These are phyloP conservation scores for Pichia sp. DNA, from an alignment of 1,139 yeast genomes.

Conservation along the genomic window DNA sequence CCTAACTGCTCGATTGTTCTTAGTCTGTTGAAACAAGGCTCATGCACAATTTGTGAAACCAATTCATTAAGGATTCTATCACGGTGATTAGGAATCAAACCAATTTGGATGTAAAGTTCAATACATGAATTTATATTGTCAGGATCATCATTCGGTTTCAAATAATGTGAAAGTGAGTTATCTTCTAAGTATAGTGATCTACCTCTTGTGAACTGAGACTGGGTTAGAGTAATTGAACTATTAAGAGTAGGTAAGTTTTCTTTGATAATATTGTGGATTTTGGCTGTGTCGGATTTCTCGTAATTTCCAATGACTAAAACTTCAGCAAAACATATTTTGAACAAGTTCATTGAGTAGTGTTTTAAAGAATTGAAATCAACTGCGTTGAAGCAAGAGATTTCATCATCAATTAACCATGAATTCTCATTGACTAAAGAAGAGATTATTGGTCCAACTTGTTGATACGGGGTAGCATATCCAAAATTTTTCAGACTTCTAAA, in stretches of 20 bases:
- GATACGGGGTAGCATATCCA: slow-evolving; percentile 70
- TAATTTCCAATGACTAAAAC: slow-evolving; percentile 78
- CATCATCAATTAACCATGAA: slow-evolving; percentile 62
- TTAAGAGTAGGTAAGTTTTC: slow-evolving; percentile 17
- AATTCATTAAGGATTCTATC: slow-evolving; percentile 54
- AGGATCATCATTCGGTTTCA: slow-evolving; percentile 53
- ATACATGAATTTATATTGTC: slow-evolving; percentile 81
- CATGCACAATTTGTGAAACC: slow-evolving; percentile 66
- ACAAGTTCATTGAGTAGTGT: slow-evolving; percentile 45
- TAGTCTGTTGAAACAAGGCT: slow-evolving; percentile 84
- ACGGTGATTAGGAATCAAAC: slow-evolving; percentile 37
- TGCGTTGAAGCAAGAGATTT: slow-evolving; percentile 46
- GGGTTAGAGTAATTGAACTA: slow-evolving; percentile 24
- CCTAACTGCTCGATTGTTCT: slow-evolving; percentile 93
- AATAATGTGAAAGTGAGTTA: slow-evolving; percentile 45
- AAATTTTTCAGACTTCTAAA: slow-evolving; percentile 63
- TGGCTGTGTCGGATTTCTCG: slow-evolving; percentile 49
- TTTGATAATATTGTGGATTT: slow-evolving; percentile 17
- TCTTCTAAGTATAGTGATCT: slow-evolving; percentile 49
- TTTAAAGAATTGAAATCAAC: slow-evolving; percentile 49
- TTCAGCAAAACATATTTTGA: slow-evolving; percentile 56
- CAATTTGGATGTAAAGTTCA: slow-evolving; percentile 71
- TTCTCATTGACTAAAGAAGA: slow-evolving; percentile 65
- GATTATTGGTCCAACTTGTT: slow-evolving; percentile 63
- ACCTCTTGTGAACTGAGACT: slow-evolving; percentile 41